Percentiles rank a stretch among this genome's conserved stretches.
phyloP scores from a whole-genome alignment of 495 filamentous ascomycete genomes.

The Cryomyces antarcticus region DNA sequence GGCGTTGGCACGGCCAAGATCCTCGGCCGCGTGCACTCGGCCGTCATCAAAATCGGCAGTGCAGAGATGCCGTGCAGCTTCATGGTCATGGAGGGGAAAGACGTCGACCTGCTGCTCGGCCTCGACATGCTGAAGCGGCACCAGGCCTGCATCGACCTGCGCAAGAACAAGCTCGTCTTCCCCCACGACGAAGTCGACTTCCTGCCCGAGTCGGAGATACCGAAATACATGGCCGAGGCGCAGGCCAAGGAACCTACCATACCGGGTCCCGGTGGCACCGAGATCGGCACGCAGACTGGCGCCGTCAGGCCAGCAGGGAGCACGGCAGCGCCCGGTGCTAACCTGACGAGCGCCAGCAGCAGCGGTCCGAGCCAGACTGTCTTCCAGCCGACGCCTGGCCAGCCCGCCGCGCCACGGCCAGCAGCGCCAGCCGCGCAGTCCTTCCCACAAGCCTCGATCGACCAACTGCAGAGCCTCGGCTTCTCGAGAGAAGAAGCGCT shows the following conservation, averaged over 20 bases:
- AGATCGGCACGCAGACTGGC: constrained; percentile 68
- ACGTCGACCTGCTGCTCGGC: constrained; percentile 84
- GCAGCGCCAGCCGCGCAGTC: neutral
- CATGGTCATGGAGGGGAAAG: constrained; percentile 99
- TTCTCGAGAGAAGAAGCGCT: constrained; percentile 56
- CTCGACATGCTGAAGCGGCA: constrained; percentile 92
- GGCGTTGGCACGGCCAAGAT: constrained; percentile 90
- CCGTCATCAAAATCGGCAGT: constrained; percentile 78
- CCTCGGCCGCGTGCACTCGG: constrained; percentile 82
- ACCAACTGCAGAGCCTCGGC: constrained; percentile 56
- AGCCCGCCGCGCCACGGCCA: neutral
- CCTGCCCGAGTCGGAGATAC: constrained; percentile 81
- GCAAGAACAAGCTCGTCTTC: constrained; percentile 60
- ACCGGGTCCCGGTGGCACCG: constrained; percentile 64
- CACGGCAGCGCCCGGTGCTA: constrained; percentile 11
- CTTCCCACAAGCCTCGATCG: constrained; percentile 39
- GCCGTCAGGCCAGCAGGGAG: constrained; percentile 42
- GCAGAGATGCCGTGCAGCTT: constrained; percentile 84
- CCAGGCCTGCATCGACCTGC: constrained; percentile 79
- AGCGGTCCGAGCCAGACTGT: neutral
- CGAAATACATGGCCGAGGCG: constrained; percentile 53
- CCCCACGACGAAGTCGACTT: constrained; percentile 71
- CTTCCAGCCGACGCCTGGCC: neutral
- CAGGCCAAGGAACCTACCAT: constrained; percentile 66
- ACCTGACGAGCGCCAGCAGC: neutral